These are phyloP conservation scores for Cordyceps tenuipes DNA, from an alignment of 2,329 filamentous ascomycete genomes.

Conservation along the genomic window DNA sequence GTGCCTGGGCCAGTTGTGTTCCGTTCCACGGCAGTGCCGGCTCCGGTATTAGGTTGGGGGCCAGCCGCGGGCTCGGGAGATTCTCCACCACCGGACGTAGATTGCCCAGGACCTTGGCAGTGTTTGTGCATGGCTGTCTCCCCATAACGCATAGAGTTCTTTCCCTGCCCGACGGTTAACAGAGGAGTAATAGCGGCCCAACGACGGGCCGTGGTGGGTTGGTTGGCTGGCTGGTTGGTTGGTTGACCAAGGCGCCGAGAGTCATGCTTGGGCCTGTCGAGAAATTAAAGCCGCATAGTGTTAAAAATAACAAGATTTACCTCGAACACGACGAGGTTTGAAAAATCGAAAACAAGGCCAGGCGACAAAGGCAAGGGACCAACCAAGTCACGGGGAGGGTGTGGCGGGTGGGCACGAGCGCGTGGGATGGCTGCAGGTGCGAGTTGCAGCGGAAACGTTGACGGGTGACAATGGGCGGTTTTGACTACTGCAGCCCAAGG, in stretches of 20 bases:
- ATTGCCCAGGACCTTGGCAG: not conserved
- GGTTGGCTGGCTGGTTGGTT: not conserved
- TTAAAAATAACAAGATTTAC: not conserved
- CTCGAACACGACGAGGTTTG: not conserved
- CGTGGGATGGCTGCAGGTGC: not conserved
- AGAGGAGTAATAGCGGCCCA: not conserved
- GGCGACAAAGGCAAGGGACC: conserved; percentile 3
- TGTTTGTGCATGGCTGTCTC: not conserved
- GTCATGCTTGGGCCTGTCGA: not conserved
- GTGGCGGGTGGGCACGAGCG: conserved; percentile 4
- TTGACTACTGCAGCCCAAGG: not conserved
- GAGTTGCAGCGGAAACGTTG: not conserved
- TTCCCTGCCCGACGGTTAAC: not conserved
- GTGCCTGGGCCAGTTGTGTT: not conserved
- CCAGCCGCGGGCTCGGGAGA: not conserved
- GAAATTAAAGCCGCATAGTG: not conserved
- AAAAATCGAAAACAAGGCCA: conserved; percentile 3
- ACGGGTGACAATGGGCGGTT: not conserved
- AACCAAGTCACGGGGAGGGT: conserved; percentile 8
- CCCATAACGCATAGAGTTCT: not conserved
- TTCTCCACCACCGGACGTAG: not conserved
- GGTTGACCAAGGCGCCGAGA: not conserved
- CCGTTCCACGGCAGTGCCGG: not conserved
- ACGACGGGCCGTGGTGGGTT: not conserved
- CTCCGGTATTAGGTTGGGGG: not conserved